Evolutionary conservation across 441 rosid genomes (phyloP).

Genomic region (Eruca vesicaria): DNA sequence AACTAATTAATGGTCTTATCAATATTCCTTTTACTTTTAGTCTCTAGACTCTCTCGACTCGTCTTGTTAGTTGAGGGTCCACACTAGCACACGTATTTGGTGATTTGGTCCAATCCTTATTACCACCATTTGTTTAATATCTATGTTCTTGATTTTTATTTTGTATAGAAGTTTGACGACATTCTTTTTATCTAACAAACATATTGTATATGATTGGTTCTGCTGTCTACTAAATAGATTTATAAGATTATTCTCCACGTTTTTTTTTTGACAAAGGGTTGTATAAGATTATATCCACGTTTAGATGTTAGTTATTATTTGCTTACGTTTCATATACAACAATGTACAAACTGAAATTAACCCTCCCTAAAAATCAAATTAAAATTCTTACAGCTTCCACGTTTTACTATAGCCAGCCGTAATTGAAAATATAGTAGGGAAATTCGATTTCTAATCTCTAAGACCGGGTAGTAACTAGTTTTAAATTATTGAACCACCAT

Average conservation of each 20-base stretch:
- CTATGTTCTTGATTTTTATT: not conserved
- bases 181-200: not conserved
- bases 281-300: too few relatives aligned
- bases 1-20: constrained; percentile 18
- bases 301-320: not conserved
- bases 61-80: constrained; percentile 26
- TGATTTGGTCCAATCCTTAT: constrained; percentile 14
- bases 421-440: not conserved
- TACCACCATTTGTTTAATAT: not conserved
- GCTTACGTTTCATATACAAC: not conserved
- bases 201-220: not conserved
- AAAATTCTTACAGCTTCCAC: not conserved
- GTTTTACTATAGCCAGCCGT: not conserved
- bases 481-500: too few relatives aligned
- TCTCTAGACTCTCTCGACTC: not conserved
- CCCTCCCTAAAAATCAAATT: not conserved
- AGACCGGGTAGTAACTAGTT: not conserved
- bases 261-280: not conserved
- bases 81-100: constrained; percentile 27
- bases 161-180: constrained; percentile 6
- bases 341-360: not conserved
- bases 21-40: not conserved
- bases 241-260: constrained; percentile 8
- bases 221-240: not conserved
- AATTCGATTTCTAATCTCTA: not conserved